Evolutionary conservation across 805 yeast genomes (phyloP).

Genomic region (Yamadazyma nakazawae): DNA sequence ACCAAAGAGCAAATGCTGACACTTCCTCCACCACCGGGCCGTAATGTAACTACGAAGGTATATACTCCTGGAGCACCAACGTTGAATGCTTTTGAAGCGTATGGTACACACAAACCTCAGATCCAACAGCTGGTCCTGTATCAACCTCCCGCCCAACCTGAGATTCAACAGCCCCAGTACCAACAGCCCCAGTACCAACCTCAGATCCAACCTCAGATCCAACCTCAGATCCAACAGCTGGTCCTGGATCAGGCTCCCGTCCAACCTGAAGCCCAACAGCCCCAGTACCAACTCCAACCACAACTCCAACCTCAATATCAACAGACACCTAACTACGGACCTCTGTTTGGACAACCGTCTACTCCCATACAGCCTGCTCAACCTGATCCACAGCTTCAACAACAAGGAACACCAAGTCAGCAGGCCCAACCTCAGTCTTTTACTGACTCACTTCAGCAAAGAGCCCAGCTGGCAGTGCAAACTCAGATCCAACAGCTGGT

Average conservation of each 20-base stretch:
- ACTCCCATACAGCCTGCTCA: no score
- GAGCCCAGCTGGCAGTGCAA: constrained; percentile 1
- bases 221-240: background rate
- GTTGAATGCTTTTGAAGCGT: constrained; percentile 19
- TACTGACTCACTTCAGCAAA: background rate
- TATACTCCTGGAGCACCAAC: constrained; percentile 21
- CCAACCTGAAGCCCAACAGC: constrained; percentile 6
- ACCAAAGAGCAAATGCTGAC: constrained; percentile 17
- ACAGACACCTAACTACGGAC: constrained; percentile 1
- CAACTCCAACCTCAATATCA: background rate
- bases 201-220: constrained; percentile 1
- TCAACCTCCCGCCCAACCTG: no score
- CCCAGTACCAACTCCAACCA: constrained; percentile 1
- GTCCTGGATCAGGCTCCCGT: no score
- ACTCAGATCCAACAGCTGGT: background rate
- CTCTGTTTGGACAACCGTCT: background rate
- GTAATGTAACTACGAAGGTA: constrained; percentile 24
- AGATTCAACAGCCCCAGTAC: constrained; percentile 6
- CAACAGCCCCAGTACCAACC: background rate
- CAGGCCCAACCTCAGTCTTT: background rate
- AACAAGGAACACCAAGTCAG: background rate
- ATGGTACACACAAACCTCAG: constrained; percentile 9
- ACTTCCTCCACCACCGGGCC: constrained; percentile 34
- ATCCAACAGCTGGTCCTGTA: background rate
- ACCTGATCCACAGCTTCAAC: background rate